Evolutionary conservation across 176 grass and related monocot species (phyloP), one percentile per base, ranked within the genome.

Genomic region (Poa annua): DNA sequence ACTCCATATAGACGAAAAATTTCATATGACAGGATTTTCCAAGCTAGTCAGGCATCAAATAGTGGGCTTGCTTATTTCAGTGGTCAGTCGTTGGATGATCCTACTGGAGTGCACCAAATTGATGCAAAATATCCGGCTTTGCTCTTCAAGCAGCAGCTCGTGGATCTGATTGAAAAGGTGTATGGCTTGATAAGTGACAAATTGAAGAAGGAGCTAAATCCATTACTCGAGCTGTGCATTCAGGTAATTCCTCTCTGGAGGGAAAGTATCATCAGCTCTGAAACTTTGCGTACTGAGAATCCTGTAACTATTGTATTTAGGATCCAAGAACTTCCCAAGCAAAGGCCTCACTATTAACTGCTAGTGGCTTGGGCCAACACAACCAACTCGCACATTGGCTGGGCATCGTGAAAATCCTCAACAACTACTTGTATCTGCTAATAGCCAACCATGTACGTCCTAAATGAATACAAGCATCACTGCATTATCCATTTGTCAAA

Each of bases 71-170:
- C 86, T 83, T 90, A 82, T 86, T 85, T 93, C 51, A 83, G 83
- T 83, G 32, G 79, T 61, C 91, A 84, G 29, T 57, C 86, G 35
- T 11, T 87, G 55, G 91, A 86, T 90, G 91, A 80, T 47, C 72
- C 57, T 62, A 78, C 12, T 74, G 70, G 51, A 53, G 66, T 77
- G 25, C 75, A 74, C 32, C 91, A 90, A 88, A 82, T 93, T 76
- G 91, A 93, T 88, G 88, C 91, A 57, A 93, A 86, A 66, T 93
- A 93, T 83, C 91, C 91, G 7, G 91, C 88, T 76, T 80, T 90
- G 83, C 91, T 93, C 88, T 94, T 97, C 74, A 97, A 90, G 74
- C 94, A 97, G 74, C 91, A 97, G 80, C 74, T 97, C 69, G 89
- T 90, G 57, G 89, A 90, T 88, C 81, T 92, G 53, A 89, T 94